A percentile compares a stretch with the other conserved stretches of the same genome.
phyloP scores from a whole-genome alignment of 495 filamentous ascomycete species.

The Neurospora hispaniola region DNA sequence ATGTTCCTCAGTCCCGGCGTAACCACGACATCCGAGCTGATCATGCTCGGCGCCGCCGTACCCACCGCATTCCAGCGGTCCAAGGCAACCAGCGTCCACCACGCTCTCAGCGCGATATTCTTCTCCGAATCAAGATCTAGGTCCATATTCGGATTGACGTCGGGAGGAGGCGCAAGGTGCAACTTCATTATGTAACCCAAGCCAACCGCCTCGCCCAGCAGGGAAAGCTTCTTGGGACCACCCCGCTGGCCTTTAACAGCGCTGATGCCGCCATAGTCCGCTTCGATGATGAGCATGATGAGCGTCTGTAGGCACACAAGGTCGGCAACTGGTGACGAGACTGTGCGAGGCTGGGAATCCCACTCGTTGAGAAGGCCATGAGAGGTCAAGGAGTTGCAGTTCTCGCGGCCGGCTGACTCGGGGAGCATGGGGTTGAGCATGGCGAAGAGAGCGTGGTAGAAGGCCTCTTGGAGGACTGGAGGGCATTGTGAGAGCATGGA shows the following conservation, averaged over 20 bases:
- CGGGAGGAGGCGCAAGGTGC: conserved; percentile 26
- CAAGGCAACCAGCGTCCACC: conserved; percentile 64
- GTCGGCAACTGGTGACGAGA: conserved; percentile 32
- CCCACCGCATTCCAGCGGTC: conserved; percentile 67
- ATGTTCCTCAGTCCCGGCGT: conserved; percentile 53
- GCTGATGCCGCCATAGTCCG: conserved; percentile 36
- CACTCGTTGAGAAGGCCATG: conserved; percentile 41
- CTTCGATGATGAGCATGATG: conserved; percentile 49
- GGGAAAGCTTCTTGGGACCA: conserved; percentile 26
- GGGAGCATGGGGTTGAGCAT: conserved; percentile 47
- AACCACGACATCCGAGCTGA: conserved; percentile 51
- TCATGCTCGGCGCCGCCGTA: conserved; percentile 45
- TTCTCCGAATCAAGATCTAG: conserved; percentile 59
- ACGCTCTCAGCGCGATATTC: conserved; percentile 57
- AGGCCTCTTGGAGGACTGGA: conserved; percentile 53
- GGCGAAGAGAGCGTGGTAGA: conserved; percentile 57
- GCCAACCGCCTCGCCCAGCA: conserved; percentile 47
- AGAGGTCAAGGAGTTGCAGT: conserved; percentile 32
- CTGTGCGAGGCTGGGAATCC: conserved; percentile 34
- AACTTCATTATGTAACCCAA: conserved; percentile 49
- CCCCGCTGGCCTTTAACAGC: conserved; percentile 22
- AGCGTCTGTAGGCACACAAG: conserved; percentile 54
- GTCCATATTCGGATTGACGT: conserved; percentile 12
- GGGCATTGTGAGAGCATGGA: conserved; percentile 52
- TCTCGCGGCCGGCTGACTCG: conserved; percentile 29